Evolutionary conservation across 495 filamentous ascomycete species (phyloP), one percentile per base, ranked within the genome.

Genomic region (Aspergillus bertholletiae): DNA sequence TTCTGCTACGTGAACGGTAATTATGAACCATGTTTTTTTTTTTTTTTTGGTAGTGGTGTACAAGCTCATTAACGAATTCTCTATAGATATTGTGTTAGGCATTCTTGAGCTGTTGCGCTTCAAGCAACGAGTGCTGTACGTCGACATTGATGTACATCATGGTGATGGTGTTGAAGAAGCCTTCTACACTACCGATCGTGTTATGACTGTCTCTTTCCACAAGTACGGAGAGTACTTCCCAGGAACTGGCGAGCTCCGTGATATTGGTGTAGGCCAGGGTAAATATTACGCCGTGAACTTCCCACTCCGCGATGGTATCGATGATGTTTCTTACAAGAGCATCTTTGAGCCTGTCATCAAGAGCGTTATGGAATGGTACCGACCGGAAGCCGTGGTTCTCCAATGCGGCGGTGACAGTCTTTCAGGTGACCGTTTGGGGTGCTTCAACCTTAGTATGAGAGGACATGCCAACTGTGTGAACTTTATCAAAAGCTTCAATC

Each of bases 161-260:
- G 94, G 94, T 37, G 94, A 98, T 67, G 94, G 94, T 55, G 94
- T 98, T 21, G 94, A 98, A 70, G 93, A 97, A 65, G 94, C 94
- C 7, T 98, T 98, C 62, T 96, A 95, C 65, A 94, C 92, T 18
- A 98, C 94, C 15, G 93, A 98, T 73, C 85, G 94, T 61, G 94
- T 98, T 65, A 96, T 98, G 93, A 97, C 95, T 0, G 87, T 92
- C 35, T 96, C 91, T 15, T 97, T 97, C 72, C 94, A 98, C 76
- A 98, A 98, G 62, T 98, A 96, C 72, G 94, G 95, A 69, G 94
- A 97, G 64, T 98, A 97, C 69, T 98, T 98, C 71, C 94, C 94
- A 6, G 95, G 95, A 51, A 98, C 94, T 2, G 94, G 94, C 60
- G 93, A 97, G 70, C 85, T 96, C 49, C 86, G 95, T 44, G 94